phyloP scores from a whole-genome alignment of 208 protist genomes.

The Herpetomonas samuelpessoai region DNA sequence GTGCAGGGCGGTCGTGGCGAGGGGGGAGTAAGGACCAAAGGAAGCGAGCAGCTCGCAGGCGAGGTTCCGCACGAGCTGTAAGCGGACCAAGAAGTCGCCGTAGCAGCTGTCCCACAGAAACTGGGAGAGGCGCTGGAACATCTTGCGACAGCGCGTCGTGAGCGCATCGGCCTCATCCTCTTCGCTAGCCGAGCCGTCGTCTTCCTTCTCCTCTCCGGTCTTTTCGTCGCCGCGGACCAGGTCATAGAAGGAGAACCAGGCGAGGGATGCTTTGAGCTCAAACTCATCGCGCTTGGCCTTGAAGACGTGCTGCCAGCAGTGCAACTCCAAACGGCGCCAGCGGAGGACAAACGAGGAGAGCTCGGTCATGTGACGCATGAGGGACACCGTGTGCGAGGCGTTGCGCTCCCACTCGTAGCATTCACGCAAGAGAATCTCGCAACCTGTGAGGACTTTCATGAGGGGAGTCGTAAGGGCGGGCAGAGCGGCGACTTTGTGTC shows the following conservation, averaged over 20 bases:
- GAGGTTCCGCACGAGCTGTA: conserved; percentile 62
- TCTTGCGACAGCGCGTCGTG: conserved; percentile 27
- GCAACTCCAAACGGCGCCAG: conserved; percentile 96
- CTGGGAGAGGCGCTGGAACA: conserved; percentile 62
- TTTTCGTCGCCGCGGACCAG: conserved; percentile 26
- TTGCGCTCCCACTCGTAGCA: conserved; percentile 97
- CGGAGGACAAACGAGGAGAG: conserved; percentile 93
- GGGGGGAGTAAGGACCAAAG: conserved; percentile 29
- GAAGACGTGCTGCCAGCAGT: conserved; percentile 93
- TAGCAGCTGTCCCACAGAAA: conserved; percentile 81
- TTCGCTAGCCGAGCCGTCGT: neutral
- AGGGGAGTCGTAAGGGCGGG: conserved; percentile 84
- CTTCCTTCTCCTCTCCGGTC: conserved; percentile 1
- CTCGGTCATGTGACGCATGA: conserved; percentile 86
- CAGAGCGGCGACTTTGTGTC: conserved; percentile 81
- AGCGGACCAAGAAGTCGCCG: conserved; percentile 73
- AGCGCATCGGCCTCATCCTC: conserved; percentile 5
- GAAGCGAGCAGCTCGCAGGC: conserved; percentile 60
- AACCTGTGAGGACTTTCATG: conserved; percentile 93
- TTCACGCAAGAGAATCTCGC: conserved; percentile 94
- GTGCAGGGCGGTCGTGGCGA: conserved; percentile 78
- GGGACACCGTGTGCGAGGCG: conserved; percentile 86
- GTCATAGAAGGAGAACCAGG: conserved; percentile 83
- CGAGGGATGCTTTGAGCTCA: conserved; percentile 52
- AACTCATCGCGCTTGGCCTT: conserved; percentile 74